Base-by-base conservation (phyloP, 495 filamentous ascomycete genomes). In the Neurospora sp. region DNA sequence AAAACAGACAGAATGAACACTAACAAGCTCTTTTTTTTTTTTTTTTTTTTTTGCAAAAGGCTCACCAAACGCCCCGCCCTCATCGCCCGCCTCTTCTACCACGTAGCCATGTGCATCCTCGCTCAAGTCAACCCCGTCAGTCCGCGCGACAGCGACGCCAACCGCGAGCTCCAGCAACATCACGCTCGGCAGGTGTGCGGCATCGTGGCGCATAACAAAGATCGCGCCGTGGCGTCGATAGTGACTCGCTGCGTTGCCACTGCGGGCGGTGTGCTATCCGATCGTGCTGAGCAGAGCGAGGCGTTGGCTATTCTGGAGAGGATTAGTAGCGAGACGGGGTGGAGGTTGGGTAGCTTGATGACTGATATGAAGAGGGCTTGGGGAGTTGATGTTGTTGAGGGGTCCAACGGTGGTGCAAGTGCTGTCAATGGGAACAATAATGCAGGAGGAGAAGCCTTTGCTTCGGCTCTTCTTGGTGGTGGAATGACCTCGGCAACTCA, bases 61-160 rank as follows among this genome's bases (percentile, higher is more conserved):
- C 86, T 97, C 35, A 90, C 94, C 75, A 95, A 96, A 79, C 88
- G 93, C 49, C 88, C 92, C 9, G 90, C 93, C 5, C 89, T 94
- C 40, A 87, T 97, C 49, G 94, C 91, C 11, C 89, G 93, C 11
- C 86, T 98, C n/a, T 93, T 97, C 75, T 98, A 97, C 79, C 95
- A 98, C 78, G 95, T 92, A 0, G 88, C 91, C 39, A 90, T 94
- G 81, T 90, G 91, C 72, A 79, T 97, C 11, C 86, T 98, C n/a
- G 87, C 91, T 4, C 93, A 94, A 76, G 90, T 88, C 31, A 90
- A 98, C 79, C 95, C 95, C 0, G 74, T 89, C 62, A 80, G 84
- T 20, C 79, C 77, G 0, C 76, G 74, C 18, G 78, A 88, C 20
- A 86, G 86, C 12, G 86, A 89, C 5, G 91, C 94, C 72, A 93